Percentiles rank a stretch among this genome's conserved stretches.
Evolutionary conservation across 1,284 basidiomycete species (phyloP).

Genomic region (Tausonia pullulans): DNA sequence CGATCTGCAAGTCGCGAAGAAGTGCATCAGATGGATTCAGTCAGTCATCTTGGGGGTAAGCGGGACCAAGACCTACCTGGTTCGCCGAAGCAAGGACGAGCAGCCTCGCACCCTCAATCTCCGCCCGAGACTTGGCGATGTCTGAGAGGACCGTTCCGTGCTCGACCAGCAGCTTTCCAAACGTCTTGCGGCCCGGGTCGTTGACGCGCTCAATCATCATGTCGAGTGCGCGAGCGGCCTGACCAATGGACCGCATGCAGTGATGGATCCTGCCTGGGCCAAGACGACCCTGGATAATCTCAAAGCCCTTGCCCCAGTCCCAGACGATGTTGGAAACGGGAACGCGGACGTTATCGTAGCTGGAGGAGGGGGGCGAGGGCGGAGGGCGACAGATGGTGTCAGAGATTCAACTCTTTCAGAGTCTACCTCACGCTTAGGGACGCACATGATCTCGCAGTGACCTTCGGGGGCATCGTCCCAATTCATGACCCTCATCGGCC

Average conservation of each 20-base stretch:
- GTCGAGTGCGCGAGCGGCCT: constrained; percentile 74
- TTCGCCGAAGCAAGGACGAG: constrained; percentile 87
- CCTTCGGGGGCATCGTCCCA: constrained; percentile 84
- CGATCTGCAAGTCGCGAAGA: constrained; percentile 49
- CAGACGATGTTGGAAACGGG: constrained; percentile 71
- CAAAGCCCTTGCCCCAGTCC: constrained; percentile 89
- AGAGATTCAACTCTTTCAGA: neutral
- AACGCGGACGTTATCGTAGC: constrained; percentile 70
- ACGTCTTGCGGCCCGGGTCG: constrained; percentile 79
- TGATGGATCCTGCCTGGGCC: constrained; percentile 95
- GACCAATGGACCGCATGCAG: constrained; percentile 93
- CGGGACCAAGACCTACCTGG: constrained; percentile 41
- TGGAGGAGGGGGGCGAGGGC: neutral
- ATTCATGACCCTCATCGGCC: constrained; percentile 85
- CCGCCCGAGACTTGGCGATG: constrained; percentile 82
- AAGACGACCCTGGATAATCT: constrained; percentile 95
- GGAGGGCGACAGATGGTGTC: neutral
- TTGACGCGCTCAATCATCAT: constrained; percentile 85
- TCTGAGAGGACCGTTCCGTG: constrained; percentile 86
- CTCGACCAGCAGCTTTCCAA: constrained; percentile 81
- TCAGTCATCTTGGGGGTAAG: neutral
- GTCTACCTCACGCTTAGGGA: too few relatives aligned
- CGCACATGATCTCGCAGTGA: constrained; percentile 7
- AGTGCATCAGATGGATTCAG: neutral
- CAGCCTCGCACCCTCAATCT: constrained; percentile 77